A percentile compares a stretch with the other conserved stretches of the same genome.
Evolutionary conservation across 2,329 filamentous ascomycete genomes (phyloP).

Genomic region (Rutstroemia sp.): DNA sequence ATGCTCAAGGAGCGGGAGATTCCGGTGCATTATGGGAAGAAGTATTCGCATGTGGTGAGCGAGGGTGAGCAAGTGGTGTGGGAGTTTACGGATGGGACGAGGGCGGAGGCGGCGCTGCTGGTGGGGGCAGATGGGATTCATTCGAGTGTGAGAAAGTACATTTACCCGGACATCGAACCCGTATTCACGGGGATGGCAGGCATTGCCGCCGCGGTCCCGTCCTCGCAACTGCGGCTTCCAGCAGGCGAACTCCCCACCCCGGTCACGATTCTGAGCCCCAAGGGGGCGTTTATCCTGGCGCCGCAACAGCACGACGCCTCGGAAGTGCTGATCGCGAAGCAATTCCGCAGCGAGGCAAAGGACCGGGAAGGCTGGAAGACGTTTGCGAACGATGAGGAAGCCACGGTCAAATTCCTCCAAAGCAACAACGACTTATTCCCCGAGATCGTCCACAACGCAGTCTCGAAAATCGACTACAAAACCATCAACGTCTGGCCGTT

Average conservation of each 20-base stretch:
- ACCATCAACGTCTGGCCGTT: constrained; percentile 40
- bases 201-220: constrained; percentile 26
- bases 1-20: constrained; percentile 36
- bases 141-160: constrained; percentile 43
- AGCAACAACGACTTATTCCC: constrained; percentile 30
- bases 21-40: constrained; percentile 39
- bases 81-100: constrained; percentile 40
- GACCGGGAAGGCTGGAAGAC: constrained; percentile 37
- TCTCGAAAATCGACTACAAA: constrained; percentile 29
- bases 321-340: constrained; percentile 41
- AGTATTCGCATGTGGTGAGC: constrained; percentile 37
- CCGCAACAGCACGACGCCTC: constrained; percentile 42
- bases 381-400: constrained; percentile 34
- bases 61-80: constrained; percentile 39
- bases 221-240: constrained; percentile 18
- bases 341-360: constrained; percentile 33
- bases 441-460: constrained; percentile 32
- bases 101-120: constrained; percentile 36
- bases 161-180: constrained; percentile 42
- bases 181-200: constrained; percentile 42
- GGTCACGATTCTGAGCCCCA: constrained; percentile 14
- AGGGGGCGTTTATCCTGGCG: constrained; percentile 43
- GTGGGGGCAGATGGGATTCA: constrained; percentile 55
- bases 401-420: constrained; percentile 31
- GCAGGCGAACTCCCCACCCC: constrained; percentile 14